phyloP scores from a whole-genome alignment of 2,329 filamentous ascomycete genomes.

The Stagonosporopsis cucurbitacearum region DNA sequence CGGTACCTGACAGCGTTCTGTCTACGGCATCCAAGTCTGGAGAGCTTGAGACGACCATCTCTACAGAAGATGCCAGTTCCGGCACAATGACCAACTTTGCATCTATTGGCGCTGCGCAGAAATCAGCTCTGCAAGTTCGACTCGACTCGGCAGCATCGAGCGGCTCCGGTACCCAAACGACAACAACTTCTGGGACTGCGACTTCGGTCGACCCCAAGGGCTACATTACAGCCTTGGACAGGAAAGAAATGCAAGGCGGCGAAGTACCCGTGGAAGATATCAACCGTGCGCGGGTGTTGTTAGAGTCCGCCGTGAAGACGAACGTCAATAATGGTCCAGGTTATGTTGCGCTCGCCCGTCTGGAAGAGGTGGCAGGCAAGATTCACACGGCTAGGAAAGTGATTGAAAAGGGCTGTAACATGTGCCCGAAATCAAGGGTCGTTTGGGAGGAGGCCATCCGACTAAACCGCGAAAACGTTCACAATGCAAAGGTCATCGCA shows the following conservation, averaged over 20 bases:
- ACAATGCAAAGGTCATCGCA: constrained; percentile 95
- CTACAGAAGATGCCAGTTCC: constrained; percentile 67
- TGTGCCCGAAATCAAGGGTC: constrained; percentile 93
- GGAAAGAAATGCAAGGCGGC: constrained; percentile 77
- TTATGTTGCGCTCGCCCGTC: constrained; percentile 91
- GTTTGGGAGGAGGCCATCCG: constrained; percentile 96
- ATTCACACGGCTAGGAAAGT: constrained; percentile 86
- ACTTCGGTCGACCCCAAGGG: constrained; percentile 95
- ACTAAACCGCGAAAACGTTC: constrained; percentile 74
- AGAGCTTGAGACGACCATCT: constrained; percentile 87
- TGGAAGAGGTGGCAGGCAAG: constrained; percentile 93
- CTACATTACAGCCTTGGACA: constrained; percentile 90
- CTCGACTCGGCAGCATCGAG: constrained; percentile 85
- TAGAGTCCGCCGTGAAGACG: constrained; percentile 97
- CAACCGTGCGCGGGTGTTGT: constrained; percentile 85
- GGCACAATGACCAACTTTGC: constrained; percentile 98
- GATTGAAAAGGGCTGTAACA: constrained; percentile 85
- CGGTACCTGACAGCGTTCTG: constrained; percentile 93
- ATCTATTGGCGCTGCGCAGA: constrained; percentile 92
- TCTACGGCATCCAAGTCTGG: constrained; percentile 81
- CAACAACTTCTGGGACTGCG: constrained; percentile 72
- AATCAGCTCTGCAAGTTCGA: constrained; percentile 94
- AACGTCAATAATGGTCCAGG: constrained; percentile 94
- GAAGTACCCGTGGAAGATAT: constrained; percentile 87
- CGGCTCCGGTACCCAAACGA: constrained; percentile 68